phyloP scores from a whole-genome alignment of 768 basidiomycete genomes.

The Suillus subalutaceus region DNA sequence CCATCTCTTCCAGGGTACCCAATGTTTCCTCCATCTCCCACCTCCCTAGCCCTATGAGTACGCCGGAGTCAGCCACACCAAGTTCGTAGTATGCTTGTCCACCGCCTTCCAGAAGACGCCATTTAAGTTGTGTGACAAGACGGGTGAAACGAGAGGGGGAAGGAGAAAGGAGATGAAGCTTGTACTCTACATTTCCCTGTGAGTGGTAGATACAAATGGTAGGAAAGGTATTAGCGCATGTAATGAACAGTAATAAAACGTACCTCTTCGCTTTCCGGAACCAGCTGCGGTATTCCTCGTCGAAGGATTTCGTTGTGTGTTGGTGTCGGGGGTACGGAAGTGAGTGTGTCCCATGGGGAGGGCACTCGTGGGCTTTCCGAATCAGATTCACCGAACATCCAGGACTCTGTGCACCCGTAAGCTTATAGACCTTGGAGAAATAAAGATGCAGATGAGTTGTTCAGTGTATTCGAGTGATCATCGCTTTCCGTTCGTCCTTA shows the following conservation, averaged over 20 bases:
- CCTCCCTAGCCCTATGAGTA: conserved; percentile 76
- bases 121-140: conserved; percentile 94
- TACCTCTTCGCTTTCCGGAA: conserved; percentile 75
- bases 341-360: conserved; percentile 82
- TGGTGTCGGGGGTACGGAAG: conserved; percentile 53
- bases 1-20: conserved; percentile 92
- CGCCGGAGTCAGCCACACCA: conserved; percentile 85
- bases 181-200: conserved; percentile 92
- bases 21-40: conserved; percentile 79
- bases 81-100: conserved; percentile 86
- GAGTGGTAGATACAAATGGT: background rate
- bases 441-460: conserved; percentile 4
- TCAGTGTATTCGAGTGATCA: conserved; percentile 61
- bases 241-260: conserved; percentile 12
- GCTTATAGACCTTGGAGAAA: background rate
- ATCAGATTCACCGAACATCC: conserved; percentile 83
- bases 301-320: conserved; percentile 32
- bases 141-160: conserved; percentile 75
- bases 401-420: background rate
- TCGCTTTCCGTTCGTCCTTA: conserved; percentile 26
- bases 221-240: background rate
- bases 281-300: conserved; percentile 61
- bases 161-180: conserved; percentile 84
- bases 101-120: conserved; percentile 86
- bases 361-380: conserved; percentile 79